phyloP scores from a whole-genome alignment of 371 early-diverging fungal species.

The Haplosporangium sp. region DNA sequence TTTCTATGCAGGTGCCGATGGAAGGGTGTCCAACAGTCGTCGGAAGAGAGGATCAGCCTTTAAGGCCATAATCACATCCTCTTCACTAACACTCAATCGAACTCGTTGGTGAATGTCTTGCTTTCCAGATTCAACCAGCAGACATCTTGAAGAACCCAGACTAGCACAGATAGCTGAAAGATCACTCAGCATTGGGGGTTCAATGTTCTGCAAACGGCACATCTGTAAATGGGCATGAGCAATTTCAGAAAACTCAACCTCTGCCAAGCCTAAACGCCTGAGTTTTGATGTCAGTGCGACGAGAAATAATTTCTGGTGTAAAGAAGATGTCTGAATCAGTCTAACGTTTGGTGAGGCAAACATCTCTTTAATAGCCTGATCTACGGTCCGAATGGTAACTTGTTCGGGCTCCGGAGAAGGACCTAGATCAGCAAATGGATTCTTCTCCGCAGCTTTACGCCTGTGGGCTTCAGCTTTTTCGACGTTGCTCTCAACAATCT shows the following conservation, averaged over 20 bases:
- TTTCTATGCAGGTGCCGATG: constrained; percentile 16
- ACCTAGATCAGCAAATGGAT: constrained; percentile 15
- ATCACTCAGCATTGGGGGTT: constrained; percentile 72
- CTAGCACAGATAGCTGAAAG: constrained; percentile 75
- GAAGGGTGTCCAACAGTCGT: constrained; percentile 56
- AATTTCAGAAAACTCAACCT: constrained; percentile 80
- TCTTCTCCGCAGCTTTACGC: constrained; percentile 14
- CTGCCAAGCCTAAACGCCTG: constrained; percentile 77
- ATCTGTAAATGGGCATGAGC: constrained; percentile 70
- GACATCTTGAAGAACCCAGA: constrained; percentile 72
- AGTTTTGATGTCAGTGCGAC: constrained; percentile 75
- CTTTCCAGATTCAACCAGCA: constrained; percentile 77
- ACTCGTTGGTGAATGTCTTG: constrained; percentile 78
- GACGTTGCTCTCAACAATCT: constrained; percentile 73
- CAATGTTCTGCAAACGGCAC: constrained; percentile 74
- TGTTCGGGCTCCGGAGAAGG: constrained; percentile 42
- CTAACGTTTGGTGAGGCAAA: constrained; percentile 80
- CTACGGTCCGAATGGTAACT: constrained; percentile 82
- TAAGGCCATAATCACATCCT: constrained; percentile 84
- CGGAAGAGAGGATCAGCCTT: constrained; percentile 71
- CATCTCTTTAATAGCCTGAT: constrained; percentile 88
- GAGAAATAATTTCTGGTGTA: constrained; percentile 89
- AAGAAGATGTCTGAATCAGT: constrained; percentile 76
- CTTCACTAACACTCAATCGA: constrained; percentile 74
- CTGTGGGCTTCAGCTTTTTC: constrained; percentile 28